Conservation (phyloP, 805 yeast species). For the Yamadazyma sp. region DNA sequence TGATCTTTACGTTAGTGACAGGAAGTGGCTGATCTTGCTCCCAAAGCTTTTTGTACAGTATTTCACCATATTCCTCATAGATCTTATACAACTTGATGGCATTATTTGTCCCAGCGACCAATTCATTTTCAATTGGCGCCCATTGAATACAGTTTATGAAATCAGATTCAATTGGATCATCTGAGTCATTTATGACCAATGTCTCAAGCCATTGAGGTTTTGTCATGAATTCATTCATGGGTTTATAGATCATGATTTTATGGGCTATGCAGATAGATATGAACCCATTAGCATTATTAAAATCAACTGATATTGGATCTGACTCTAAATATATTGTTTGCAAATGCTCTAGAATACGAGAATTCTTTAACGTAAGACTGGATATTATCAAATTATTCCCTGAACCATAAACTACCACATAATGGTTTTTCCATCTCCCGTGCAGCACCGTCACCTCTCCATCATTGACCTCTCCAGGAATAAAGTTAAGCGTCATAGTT, state of each 20-base stretch:
- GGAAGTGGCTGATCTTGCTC: conserved; percentile 56
- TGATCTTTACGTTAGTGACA: conserved; percentile 52
- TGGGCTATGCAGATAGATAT: conserved; percentile 51
- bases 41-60: conserved; percentile 42
- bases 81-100: conserved; percentile 54
- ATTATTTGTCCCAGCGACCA: conserved; percentile 55
- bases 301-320: conserved; percentile 66
- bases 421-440: conserved; percentile 62
- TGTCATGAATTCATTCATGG: conserved; percentile 48
- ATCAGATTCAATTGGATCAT: conserved; percentile 18
- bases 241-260: conserved; percentile 50
- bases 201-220: conserved; percentile 45
- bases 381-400: conserved; percentile 75
- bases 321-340: conserved; percentile 74
- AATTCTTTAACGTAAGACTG: conserved; percentile 17
- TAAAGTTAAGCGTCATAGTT: conserved; percentile 60
- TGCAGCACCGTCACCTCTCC: conserved; percentile 54
- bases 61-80: conserved; percentile 43
- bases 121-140: conserved; percentile 53
- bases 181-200: conserved; percentile 17
- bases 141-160: conserved; percentile 51
- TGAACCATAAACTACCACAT: conserved; percentile 72
- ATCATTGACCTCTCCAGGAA: conserved; percentile 83
- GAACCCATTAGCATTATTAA: conserved; percentile 58
- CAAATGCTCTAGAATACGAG: conserved; percentile 33